Evolutionary conservation across 2,329 filamentous ascomycete genomes (phyloP), one percentile per base, ranked within the genome.

Genomic region (Fusarium continuum): DNA sequence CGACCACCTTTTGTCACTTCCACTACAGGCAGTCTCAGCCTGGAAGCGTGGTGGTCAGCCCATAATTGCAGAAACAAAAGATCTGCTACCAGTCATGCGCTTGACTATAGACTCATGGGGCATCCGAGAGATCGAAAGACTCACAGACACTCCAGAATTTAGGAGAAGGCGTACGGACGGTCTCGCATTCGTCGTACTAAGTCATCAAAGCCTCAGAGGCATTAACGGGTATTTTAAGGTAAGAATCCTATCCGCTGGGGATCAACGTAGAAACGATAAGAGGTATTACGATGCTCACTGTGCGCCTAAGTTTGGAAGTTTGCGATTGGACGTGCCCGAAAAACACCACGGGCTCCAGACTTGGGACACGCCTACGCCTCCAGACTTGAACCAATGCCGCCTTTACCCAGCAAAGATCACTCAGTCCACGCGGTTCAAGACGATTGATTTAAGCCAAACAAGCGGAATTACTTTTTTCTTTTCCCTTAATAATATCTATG

Each of bases 311-410:
- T 59, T 41, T 46, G 55, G 55, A 35, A 29, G 8, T 6, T 35
- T 54, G 7, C 61, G 61, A 32, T 35, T 64, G 25, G 34, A 61
- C 8, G 23, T 64, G 19, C 56, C 52, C 5, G 17, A 46, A 22
- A 40, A 40, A 34, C 19, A 31, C 20, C 16, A 51, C 6, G 52
- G 48, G 11, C 22, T 61, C 34, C 49, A 47, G 35, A 54, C 45
- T 34, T 64, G 61, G 61, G 61, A 64, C 20, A 64, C 57, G 23
- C 61, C 57, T 25, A 51, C 53, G 13, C 52, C 61, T 16, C 61
- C 61, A 11, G 31, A 48, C 20, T 6, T 56, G 5, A 14, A 48
- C 17, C 19, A 11, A 57, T 61, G 61, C 46, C n/a, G n/a, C 13
- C 50, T 56, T 26, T 51, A 49, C 34, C 51, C 47, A 19, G 16